Conservation (phyloP, 2,329 filamentous ascomycete species). For the Trichoderma arundinaceum region DNA sequence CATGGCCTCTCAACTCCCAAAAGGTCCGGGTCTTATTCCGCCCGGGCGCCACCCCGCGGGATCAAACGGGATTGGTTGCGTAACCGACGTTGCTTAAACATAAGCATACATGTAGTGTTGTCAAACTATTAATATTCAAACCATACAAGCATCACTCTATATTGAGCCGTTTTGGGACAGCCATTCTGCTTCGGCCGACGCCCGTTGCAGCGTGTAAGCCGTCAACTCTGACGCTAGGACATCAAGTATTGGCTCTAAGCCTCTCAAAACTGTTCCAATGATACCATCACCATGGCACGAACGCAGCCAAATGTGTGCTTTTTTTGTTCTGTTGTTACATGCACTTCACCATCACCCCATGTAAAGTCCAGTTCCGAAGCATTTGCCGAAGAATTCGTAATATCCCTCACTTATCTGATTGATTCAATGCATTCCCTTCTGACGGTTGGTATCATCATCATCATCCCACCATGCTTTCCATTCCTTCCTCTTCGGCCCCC, state of each 20-base stretch:
- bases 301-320: not conserved
- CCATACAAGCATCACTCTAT: not conserved
- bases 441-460: constrained; percentile 8
- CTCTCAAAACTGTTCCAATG: too few species aligned
- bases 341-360: not conserved
- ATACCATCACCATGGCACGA: not conserved
- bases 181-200: not conserved
- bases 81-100: not conserved
- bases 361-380: not conserved
- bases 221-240: too few species aligned
- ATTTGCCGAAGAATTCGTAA: not conserved
- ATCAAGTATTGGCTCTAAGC: too few species aligned
- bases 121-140: not conserved
- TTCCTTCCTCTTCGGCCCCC: not conserved
- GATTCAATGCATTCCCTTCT: not conserved
- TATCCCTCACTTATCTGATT: not conserved
- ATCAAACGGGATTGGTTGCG: not conserved
- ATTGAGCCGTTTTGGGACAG: not conserved
- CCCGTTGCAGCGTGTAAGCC: not conserved
- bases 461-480: not conserved
- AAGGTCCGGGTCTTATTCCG: not conserved
- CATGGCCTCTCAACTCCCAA: not conserved
- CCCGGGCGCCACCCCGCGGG: not conserved
- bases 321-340: not conserved
- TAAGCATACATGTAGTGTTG: not conserved